Percentiles rank a stretch among this genome's conserved stretches.
Conservation (phyloP, 2,329 filamentous ascomycete species). For the Malbranchea cinnamomea region DNA sequence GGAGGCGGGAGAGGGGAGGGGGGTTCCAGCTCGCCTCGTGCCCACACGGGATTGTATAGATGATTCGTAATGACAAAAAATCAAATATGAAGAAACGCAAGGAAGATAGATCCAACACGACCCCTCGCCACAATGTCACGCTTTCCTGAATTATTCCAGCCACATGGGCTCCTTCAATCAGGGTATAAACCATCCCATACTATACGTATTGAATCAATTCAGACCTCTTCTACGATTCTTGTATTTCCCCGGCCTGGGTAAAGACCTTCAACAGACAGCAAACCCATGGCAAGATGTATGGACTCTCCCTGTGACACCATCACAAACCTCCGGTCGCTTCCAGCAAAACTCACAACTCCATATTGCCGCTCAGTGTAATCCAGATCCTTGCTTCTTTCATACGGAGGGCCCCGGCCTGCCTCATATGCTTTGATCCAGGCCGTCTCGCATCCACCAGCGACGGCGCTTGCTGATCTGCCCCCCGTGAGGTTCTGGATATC, state of each 20-base stretch:
- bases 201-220: no score
- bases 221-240: not conserved
- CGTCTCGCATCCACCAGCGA: constrained; percentile 71
- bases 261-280: constrained; percentile 66
- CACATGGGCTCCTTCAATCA: no score
- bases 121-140: no score
- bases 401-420: constrained; percentile 61
- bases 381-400: constrained; percentile 33
- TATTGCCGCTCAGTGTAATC: not conserved
- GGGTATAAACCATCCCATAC: no score
- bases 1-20: no score
- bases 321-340: constrained; percentile 37
- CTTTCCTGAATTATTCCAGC: no score
- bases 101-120: no score
- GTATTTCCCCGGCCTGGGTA: constrained; percentile 9
- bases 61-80: no score
- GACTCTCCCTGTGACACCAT: constrained; percentile 48
- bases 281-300: constrained; percentile 61
- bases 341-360: constrained; percentile 3
- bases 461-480: constrained; percentile 70
- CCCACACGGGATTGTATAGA: no score
- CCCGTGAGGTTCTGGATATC: constrained; percentile 69
- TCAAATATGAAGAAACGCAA: no score
- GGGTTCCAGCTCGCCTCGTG: no score
- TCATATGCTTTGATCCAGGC: constrained; percentile 65